Evolutionary conservation across 106 monocot genomes (phyloP), one percentile per base, ranked within the genome.

Genomic region (Dioscorea alata): DNA sequence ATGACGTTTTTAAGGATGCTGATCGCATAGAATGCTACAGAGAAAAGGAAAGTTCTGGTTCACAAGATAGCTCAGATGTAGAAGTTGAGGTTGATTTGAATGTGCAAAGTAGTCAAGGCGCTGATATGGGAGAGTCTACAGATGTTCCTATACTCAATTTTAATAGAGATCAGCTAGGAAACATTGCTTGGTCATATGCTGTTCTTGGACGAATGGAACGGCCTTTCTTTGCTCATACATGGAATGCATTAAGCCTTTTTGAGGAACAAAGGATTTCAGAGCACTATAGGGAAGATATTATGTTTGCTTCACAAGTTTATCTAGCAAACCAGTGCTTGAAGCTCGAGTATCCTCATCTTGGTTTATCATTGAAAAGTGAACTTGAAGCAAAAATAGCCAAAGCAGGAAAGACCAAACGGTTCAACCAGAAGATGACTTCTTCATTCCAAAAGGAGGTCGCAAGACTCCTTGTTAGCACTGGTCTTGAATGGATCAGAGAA

Each of bases 371-470:
- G 33, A 79, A 33, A 8, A 56, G 23, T 28, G 87, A 83, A 49
- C 61, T 99, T 48, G 99, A 93, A 73, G 87, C 85, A 65, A 99
- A 90, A 69, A 84, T 99, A 74, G 73, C 73, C 33, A 63, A 28
- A 56, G 71, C 89, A 1, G 92, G 85, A 68, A 92, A 80, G 75
- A 99, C 87, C 13, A 99, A 88, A 67, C 69, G 90, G 64, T 99
- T 99, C 61, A 99, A 93, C 74, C 69, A 90, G 74, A 99, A 93
- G 71, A 83, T 66, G 12, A 90, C 87, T 34, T 99, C 99, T 72
- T 83, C 90, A 13, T 93, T 99, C 79, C 99, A 99, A 71, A 99
- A 88, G 78, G 93, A 99, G 72, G 89, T 99, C 12, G 92, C 78
- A 48, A 76, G 93, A 21, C 81, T 99, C 68, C 83, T 99, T 22